Conservation (phyloP, 768 basidiomycete species). For the Leccinum variicolor region DNA sequence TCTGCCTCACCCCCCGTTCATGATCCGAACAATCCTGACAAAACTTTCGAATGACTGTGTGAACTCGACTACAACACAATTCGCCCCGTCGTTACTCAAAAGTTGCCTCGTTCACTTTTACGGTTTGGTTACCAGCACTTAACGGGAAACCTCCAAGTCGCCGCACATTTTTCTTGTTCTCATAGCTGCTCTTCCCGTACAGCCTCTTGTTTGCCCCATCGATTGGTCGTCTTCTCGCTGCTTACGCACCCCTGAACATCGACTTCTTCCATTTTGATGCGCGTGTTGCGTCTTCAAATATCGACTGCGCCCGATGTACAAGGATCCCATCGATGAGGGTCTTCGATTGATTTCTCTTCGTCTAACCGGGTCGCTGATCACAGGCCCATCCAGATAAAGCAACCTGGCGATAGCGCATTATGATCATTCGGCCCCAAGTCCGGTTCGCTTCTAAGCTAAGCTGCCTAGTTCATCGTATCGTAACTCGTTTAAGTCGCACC, state of each 20-base stretch:
- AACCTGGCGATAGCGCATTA: slow-evolving; percentile 1
- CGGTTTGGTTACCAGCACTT: slow-evolving; percentile 2
- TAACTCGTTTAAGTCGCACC: slow-evolving; percentile 7
- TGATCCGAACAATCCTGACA: slow-evolving; percentile 24
- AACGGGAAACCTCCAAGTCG: slow-evolving; percentile 13
- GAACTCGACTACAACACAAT: slow-evolving; percentile 8
- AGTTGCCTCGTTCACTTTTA: slow-evolving; percentile 5
- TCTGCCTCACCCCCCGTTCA: slow-evolving; percentile 26
- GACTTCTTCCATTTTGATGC: slow-evolving; percentile 35
- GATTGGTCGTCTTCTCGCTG: slow-evolving; percentile 17
- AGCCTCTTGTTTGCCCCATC: slow-evolving; percentile 22
- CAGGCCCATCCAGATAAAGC: slow-evolving; percentile 11
- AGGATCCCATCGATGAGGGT: slow-evolving; percentile 13
- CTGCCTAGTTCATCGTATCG: not conserved
- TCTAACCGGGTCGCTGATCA: not conserved
- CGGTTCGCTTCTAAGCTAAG: slow-evolving; percentile 6
- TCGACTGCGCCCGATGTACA: slow-evolving; percentile 29
- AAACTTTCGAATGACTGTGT: slow-evolving; percentile 24
- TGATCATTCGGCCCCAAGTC: slow-evolving; percentile 1
- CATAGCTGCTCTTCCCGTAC: slow-evolving; percentile 14
- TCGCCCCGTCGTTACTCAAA: slow-evolving; percentile 9
- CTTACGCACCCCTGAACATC: slow-evolving; percentile 24
- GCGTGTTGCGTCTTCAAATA: slow-evolving; percentile 33
- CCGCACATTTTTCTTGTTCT: slow-evolving; percentile 11
- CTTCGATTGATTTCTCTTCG: slow-evolving; percentile 10